Evolutionary conservation across 768 basidiomycete species (phyloP), one percentile per base, ranked within the genome.

Genomic region (Plicaturopsis crispa): DNA sequence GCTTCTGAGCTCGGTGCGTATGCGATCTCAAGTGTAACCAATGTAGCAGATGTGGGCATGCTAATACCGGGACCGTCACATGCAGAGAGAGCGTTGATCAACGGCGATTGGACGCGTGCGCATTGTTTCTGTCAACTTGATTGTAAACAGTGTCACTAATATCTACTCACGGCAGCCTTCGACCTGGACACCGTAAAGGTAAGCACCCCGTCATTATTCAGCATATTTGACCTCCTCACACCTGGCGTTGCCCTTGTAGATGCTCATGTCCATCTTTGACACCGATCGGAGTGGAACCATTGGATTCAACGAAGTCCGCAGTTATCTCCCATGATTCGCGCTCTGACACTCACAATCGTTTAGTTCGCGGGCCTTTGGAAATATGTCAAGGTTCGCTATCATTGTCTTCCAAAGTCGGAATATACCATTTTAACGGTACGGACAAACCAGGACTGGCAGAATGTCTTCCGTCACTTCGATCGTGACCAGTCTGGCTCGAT

Each of bases 111-210:
- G 84, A 72, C 71, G 48, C 75, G 86, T 88, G 47, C 57, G 86
- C 67, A 17, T 16, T 40, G 24, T 31, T 10, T 11, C 16, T 16
- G 14, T 21, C 11, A 21, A 17, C 12, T 17, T 24, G 20, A 10
- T 34, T 30, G 4, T 34, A 31, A 20, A 19, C 17, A 13, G 6
- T 33, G 33, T 13, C 11, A 11, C 14, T 7, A 17, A 22, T 18
- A 22, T 19, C 22, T 14, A 12, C 10, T 38, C 26, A 22, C 39
- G 33, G 6, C 38, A 86, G 85, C 80, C 4, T 90, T 90, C 51
- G 87, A 89, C 61, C 62, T 85, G 39, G 88, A 89, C 50, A 90
- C 88, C 18, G 82, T 89, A 56, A 88, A 86, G 65, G 69, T 89
- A 23, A 66, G 89, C 45, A 87, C 68, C 69, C 18, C 47, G 75